Evolutionary conservation across 768 basidiomycete species (phyloP).

Genomic region (Boletellus ananiceps): DNA sequence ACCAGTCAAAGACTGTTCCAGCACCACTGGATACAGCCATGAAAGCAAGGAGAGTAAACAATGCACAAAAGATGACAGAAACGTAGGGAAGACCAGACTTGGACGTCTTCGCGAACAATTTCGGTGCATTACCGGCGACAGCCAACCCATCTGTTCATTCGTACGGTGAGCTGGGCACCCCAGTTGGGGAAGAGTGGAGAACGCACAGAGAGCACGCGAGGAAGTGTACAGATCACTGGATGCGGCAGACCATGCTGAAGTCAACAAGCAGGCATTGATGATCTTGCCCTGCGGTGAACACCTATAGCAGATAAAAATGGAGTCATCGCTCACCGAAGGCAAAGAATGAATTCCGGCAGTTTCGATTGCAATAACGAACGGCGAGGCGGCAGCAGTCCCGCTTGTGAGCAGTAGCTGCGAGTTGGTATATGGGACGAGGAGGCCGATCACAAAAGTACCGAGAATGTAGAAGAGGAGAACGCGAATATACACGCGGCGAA

Average conservation of each 20-base stretch:
- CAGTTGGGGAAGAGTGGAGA: not conserved
- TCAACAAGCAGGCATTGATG: conserved; percentile 79
- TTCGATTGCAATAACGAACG: conserved; percentile 88
- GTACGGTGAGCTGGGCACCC: not conserved
- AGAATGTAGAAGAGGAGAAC: conserved; percentile 78
- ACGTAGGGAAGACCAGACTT: conserved; percentile 73
- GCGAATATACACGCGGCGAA: conserved; percentile 63
- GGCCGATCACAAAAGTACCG: conserved; percentile 71
- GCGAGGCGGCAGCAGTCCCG: conserved; percentile 67
- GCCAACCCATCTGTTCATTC: conserved; percentile 68
- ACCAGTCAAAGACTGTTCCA: conserved; percentile 75
- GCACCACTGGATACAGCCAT: conserved; percentile 70
- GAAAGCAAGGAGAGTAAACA: conserved; percentile 70
- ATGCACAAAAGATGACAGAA: conserved; percentile 62
- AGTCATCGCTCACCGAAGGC: conserved; percentile 55
- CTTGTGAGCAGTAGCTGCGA: conserved; percentile 43
- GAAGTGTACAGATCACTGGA: conserved; percentile 87
- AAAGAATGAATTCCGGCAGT: conserved; percentile 82
- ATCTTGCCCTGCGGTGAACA: conserved; percentile 38
- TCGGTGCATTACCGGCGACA: conserved; percentile 74
- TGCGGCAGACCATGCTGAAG: conserved; percentile 91
- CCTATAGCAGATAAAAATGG: conserved; percentile 7
- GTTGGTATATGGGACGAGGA: conserved; percentile 75
- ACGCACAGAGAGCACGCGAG: conserved; percentile 78
- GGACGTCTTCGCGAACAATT: conserved; percentile 65